Base-by-base conservation (phyloP, 306 rosid genomes). In the Mimosa pudica region DNA sequence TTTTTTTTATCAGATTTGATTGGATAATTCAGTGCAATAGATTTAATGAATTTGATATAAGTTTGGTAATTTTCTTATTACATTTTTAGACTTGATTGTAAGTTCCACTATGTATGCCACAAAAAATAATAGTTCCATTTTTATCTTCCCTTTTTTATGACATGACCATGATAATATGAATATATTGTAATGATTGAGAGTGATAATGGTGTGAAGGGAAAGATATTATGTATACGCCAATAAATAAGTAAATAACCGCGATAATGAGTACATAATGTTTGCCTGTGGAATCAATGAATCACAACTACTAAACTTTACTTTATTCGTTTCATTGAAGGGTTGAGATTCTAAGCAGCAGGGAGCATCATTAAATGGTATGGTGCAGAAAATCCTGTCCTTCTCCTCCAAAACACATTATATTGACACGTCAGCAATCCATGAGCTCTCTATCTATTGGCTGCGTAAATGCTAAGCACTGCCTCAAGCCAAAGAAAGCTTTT, bases 351-450 rank as follows among this genome's bases (percentile, higher is more conserved):
- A 14, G 35, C 7, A 20, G 36, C 65, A 10, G 10, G 65, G 65
- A 60, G 6, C 7, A 6, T 4, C 36, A 24, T 8, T 3, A 8
- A 1, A n/a, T 60, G 36, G 33, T 4, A 60, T 2, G 65, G 14
- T 1, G 16, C 10, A 24, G 65, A 10, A 10, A 60, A 60, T 2
- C 36, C 36, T 0, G 1, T 8, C 36, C 36, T 13, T 0, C 17
- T 13, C 63, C 11, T n/a, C 5, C 12, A 0, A 0, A 64, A 35
- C 70, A 64, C 46, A 14, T 6, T 6, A 35, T 1, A 51, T 81
- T 73, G 90, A 87, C 92, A 89, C 41, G 80, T 87, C 87, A 81
- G 7, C 57, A 14, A 88, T 88, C 87, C 84, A 46, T 38, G 87
- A 24, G 16, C 83, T 79, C 44, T 10, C 38, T 32, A 38, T 1